A percentile compares a stretch with the other conserved stretches of the same genome.
Evolutionary conservation across 371 early-diverging fungal species (phyloP).

Genomic region (Mucor saturninus): DNA sequence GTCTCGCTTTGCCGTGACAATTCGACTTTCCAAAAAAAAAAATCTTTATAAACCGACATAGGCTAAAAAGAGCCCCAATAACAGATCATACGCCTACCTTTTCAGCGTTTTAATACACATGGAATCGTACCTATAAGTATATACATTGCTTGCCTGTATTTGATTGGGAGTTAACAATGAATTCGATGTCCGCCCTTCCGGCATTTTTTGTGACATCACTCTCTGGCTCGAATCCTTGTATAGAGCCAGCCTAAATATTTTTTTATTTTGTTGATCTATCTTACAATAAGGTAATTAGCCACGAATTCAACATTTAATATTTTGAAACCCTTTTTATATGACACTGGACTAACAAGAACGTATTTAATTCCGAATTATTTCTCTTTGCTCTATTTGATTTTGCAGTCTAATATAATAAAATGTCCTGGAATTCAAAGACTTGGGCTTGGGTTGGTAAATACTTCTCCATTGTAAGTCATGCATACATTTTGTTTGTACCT

Average conservation of each 20-base stretch:
- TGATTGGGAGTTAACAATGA: too few relatives aligned
- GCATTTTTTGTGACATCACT: background rate
- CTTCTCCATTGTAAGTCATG: conserved; percentile 48
- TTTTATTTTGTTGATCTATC: conserved; percentile 2
- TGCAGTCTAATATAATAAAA: conserved; percentile 17
- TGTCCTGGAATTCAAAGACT: conserved; percentile 57
- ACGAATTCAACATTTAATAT: background rate
- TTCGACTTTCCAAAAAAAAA: too few relatives aligned
- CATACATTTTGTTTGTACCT: background rate
- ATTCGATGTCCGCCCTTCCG: too few relatives aligned
- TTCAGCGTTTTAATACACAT: too few relatives aligned
- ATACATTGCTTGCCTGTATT: too few relatives aligned
- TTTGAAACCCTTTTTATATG: background rate
- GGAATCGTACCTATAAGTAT: too few relatives aligned
- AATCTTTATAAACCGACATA: too few relatives aligned
- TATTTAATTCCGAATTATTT: background rate
- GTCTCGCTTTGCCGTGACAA: too few relatives aligned
- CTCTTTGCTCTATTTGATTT: background rate
- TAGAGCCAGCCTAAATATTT: background rate
- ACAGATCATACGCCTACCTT: too few relatives aligned
- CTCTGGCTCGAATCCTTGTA: background rate
- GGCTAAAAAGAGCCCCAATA: too few relatives aligned
- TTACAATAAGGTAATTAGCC: background rate
- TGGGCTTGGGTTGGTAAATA: conserved; percentile 58
- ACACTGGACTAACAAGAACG: background rate